Conservation (phyloP, 2,329 filamentous ascomycete species). For the Corinectria fuckeliana region DNA sequence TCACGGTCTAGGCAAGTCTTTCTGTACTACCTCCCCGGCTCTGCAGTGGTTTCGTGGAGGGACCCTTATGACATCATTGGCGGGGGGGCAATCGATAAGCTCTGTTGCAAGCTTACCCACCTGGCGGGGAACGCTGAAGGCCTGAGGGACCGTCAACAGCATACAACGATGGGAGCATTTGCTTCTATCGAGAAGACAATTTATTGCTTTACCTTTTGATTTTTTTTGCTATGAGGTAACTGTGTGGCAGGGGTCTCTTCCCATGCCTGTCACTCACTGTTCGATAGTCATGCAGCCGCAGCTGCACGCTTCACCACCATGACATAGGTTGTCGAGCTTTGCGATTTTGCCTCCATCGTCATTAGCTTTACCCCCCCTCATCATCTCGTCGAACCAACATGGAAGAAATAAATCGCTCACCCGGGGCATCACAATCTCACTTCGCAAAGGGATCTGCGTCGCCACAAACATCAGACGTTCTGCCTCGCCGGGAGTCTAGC, state of each 20-base stretch:
- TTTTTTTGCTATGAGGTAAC: too few relatives aligned
- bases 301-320: neutral
- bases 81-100: neutral
- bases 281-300: neutral
- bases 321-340: neutral
- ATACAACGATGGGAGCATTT: too few relatives aligned
- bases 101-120: neutral
- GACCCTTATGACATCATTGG: neutral
- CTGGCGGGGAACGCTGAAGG: neutral
- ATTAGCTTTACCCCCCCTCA: neutral
- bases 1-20: neutral
- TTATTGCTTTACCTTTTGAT: too few relatives aligned
- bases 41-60: neutral
- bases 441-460: neutral
- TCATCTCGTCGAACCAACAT: neutral
- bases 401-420: neutral
- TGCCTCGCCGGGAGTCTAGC: conserved; percentile 4
- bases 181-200: neutral
- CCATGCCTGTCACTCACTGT: neutral
- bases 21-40: neutral
- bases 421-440: neutral
- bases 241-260: too few relatives aligned
- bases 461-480: neutral
- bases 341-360: neutral
- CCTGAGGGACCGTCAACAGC: too few relatives aligned